Base-by-base conservation (phyloP, 192 early-diverging fungal species). In the Phlyctochytrium bullatum region DNA sequence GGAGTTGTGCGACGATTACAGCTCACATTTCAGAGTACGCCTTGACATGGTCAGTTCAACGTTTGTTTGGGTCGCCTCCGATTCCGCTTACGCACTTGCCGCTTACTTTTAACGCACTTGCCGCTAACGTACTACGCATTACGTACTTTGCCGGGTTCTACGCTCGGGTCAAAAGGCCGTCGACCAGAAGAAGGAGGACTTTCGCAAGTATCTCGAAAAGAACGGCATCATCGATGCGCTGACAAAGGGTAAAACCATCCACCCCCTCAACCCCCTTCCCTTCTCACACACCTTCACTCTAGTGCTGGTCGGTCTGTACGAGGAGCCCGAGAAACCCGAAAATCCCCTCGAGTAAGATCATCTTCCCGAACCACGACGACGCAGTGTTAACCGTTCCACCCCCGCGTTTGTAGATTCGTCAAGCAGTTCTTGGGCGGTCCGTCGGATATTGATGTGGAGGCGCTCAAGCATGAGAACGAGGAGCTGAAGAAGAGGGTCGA, bases 311-410 rank as follows among this genome's bases (percentile, higher is more conserved):
- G 85, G 83, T 2, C 77, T 87, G 50, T 87, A 87, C 60, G 85
- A 87, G 60, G 83, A 87, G 62, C 83, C 85, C 1, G 85, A 87
- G 62, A 87, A 87, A 64, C 85, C 85, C 32, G 85, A 87, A 64
- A 76, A 50, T n/a, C 81, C 85, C 20, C 68, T 83, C 34, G 85
- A 87, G 80, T 85, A 61, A 50, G 68, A 29, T 59, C 23, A 27
- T 36, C 51, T 31, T 20, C 31, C 29, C n/a, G n/a, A 34, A 64
- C 29, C 23, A 10, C 10, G 29, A 4, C 23, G 0, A 23, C 12
- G 10, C 25, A 23, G 33, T 36, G 50, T 17, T 12, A 56, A 25
- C 4, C 31, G n/a, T 3, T 20, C n/a, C n/a, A n/a, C n/a, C n/a
- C n/a, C 27, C 62, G 23, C 4, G 27, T 31, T 29, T 53, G 2